Conservation (phyloP, 345 rosid genomes). For the Combretum micranthum region DNA sequence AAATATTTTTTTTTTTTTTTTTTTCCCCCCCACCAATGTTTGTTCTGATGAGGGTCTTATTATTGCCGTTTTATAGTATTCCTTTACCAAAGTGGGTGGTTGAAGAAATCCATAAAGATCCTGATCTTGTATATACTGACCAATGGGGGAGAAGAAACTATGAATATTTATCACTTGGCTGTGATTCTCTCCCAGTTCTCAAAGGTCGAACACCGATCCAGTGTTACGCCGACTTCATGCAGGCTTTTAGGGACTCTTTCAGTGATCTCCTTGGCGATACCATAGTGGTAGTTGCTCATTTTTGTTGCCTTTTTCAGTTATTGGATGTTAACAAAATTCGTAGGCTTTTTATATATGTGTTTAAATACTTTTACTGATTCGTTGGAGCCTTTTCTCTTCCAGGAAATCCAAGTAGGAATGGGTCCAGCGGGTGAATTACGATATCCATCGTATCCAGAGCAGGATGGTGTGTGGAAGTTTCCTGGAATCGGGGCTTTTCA, state of each 20-base stretch:
- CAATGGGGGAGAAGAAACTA: constrained; percentile 98
- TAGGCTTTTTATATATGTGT: too few relatives aligned
- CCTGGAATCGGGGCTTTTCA: constrained; percentile 99
- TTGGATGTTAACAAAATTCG: too few relatives aligned
- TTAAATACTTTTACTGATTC: too few relatives aligned
- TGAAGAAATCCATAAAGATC: constrained; percentile 70
- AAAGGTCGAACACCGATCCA: constrained; percentile 90
- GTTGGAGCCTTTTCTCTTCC: neutral
- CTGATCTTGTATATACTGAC: constrained; percentile 88
- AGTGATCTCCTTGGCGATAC: constrained; percentile 74
- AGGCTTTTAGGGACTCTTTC: constrained; percentile 82
- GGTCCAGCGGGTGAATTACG: constrained; percentile 99
- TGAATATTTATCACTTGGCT: constrained; percentile 84
- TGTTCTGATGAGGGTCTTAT: neutral
- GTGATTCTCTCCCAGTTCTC: constrained; percentile 79
- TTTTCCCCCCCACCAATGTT: too few relatives aligned
- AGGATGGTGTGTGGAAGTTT: constrained; percentile 79
- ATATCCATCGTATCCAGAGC: constrained; percentile 88
- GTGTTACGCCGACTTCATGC: constrained; percentile 92
- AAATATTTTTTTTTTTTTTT: neutral
- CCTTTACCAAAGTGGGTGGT: constrained; percentile 83
- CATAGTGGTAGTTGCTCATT: constrained; percentile 56
- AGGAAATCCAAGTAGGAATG: constrained; percentile 99
- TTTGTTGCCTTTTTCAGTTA: neutral
- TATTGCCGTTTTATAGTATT: constrained; percentile 36